Conservation (phyloP, 345 rosid genomes). For the Nephelium lappaceum region DNA sequence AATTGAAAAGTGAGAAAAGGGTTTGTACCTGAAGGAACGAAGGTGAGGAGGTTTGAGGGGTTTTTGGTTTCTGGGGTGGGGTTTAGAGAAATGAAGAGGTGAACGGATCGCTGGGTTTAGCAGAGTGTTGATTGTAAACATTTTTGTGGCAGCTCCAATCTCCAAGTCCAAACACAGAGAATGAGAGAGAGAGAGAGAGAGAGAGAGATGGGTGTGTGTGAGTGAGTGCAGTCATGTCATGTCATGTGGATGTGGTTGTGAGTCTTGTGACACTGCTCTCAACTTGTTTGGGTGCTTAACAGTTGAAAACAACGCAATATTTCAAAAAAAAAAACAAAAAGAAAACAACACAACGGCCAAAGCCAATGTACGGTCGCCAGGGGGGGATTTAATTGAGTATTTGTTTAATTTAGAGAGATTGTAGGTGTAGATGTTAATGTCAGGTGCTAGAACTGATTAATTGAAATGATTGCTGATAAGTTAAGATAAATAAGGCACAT, state of each 20-base stretch:
- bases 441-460: too few relatives aligned
- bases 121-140: conserved; percentile 33
- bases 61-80: not conserved
- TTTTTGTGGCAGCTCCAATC: not conserved
- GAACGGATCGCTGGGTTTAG: conserved; percentile 33
- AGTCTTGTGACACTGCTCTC: not conserved
- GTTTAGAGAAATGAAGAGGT: conserved; percentile 19
- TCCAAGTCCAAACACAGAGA: not conserved
- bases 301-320: not conserved
- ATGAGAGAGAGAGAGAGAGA: too few relatives aligned
- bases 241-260: too few relatives aligned
- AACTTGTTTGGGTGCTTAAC: not conserved
- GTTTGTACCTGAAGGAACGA: conserved; percentile 32
- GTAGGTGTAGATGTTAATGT: too few relatives aligned
- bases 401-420: too few relatives aligned
- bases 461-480: too few relatives aligned
- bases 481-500: too few relatives aligned
- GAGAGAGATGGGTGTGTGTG: too few relatives aligned
- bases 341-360: not conserved
- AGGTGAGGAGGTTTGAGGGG: conserved; percentile 16
- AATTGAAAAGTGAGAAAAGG: not conserved
- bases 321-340: too few relatives aligned
- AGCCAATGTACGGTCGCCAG: not conserved
- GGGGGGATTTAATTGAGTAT: too few relatives aligned
- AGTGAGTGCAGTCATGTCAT: not conserved